Base-by-base conservation (phyloP, 2,329 filamentous ascomycete species). In the Fusarium sp. region DNA sequence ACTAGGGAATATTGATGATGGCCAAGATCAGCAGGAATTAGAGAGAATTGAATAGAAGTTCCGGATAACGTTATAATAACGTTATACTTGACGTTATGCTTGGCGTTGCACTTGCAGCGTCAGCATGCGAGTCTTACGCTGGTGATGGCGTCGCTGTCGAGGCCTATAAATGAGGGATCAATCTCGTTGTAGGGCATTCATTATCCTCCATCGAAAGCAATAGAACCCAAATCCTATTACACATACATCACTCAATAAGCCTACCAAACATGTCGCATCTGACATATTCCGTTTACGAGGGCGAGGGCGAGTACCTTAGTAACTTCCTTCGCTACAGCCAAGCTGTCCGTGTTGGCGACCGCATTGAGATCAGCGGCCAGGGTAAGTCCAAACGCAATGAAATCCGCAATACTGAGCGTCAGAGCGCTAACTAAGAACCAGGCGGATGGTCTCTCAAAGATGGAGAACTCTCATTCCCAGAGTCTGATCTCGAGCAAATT, bases 361-460 rank as follows among this genome's bases (percentile, higher is more conserved):
- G 76, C 2, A 84, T 87, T 30, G 80, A 86, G 70, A 77, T 77
- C 57, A 78, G 84, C 0, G 83, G 84, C 4, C 84, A 85, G 77
- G 83, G 82, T 83, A 59, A 42, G 59, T 39, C 18, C 8, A 49
- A 4, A 1, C 6, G 7, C 48, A 19, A 41, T 9, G 5, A n/a
- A 37, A n/a, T n/a, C 16, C 8, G 5, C 31, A 18, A n/a, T 1
- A 6, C 16, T 37, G 14, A 3, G 9, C 28, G 28, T 28, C 28
- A 28, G 28, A 28, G 28, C 0, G 23, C 57, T 64, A 6, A 69
- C 9, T 11, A 4, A 5, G 0, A 12, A 4, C 1, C 13, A 81
- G 79, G 77, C 16, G 79, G 76, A 6, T 80, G 78, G 75, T 62
- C 73, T 2, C 65, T 64, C 2, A 21, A 65, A 7, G 68, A 69